Base-by-base conservation (phyloP, 1,284 basidiomycete species). In the Moesziomyces parantarcticus region DNA sequence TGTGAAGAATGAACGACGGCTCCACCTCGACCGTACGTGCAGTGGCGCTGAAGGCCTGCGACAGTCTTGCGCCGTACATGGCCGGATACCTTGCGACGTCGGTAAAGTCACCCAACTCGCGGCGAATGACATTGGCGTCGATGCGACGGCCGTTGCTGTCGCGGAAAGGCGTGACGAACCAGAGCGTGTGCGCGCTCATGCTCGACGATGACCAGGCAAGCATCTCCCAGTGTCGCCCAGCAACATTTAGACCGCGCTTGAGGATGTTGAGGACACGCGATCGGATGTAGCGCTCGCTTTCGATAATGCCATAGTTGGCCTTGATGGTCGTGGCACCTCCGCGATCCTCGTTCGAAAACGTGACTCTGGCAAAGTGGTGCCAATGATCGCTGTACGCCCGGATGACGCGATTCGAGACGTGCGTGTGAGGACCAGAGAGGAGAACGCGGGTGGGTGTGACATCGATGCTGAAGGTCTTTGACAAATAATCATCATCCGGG, bases 11-110 rank as follows among this genome's bases (percentile, higher is more conserved):
- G 18, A 25, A 32, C 10, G 43, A 34, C 6, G 39, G 7, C 2
- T 58, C 39, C 1, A 72, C 46, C 3, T 39, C 22, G 14, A 72
- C 25, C 1, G 69, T 67, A 2, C 51, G 53, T 0, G 69, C 69
- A 2, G 69, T 72, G 1, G 69, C 69, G 34, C 69, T 72, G 49
- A 72, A 72, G 10, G 69, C 69, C 40, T 72, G 69, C 7, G 69
- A 72, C 7, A 72, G 41, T 13, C 64, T 48, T 0, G 69, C 64
- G 5, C 69, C 69, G 40, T 63, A 67, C 10, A 29, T 44, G 18
- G 64, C 63, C 1, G 69, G 69, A 20, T n/a, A 42, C 7, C 42
- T 32, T 10, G 62, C 55, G 22, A 67, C 69, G 13, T 63, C 59
- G 16, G 44, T 49, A 29, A 72, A 72, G 40, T 62, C 52, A 14